Base-by-base conservation (phyloP, 192 early-diverging fungal genomes). In the Linnemannia elongata region DNA sequence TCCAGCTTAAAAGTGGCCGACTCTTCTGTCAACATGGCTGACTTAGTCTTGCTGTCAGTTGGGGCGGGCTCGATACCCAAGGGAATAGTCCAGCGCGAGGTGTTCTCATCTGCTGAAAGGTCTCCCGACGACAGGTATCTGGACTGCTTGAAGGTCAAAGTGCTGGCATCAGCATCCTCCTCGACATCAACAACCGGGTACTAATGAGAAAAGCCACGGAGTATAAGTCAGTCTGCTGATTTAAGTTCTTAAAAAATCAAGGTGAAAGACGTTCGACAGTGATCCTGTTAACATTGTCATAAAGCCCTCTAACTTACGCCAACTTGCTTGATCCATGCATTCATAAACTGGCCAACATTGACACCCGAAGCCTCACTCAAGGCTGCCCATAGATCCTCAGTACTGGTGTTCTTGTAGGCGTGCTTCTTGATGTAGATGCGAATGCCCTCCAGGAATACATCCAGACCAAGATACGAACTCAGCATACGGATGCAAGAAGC, bases 401-500 rank as follows among this genome's bases (percentile, higher is more conserved):
- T 98, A 63, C 92, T 94, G 17, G 97, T 95, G 89, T 98, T 98
- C 79, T 91, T 88, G 85, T 93, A 98, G 80, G 93, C 92, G 91
- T 97, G 96, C 83, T 93, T 93, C 75, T 96, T 92, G 60, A 99
- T 90, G 88, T 99, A 96, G 10, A 90, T 88, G 70, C 93, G 91
- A 18, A 96, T 90, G 72, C 95, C 95, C 63, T 92, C 87, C 76
- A 96, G 89, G 88, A 96, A 96, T 27, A 89, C 91, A 41, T 96
- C 91, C 17, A 91, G 89, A 15, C 94, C 94, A 0, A 96, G 81
- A 87, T 92, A 96, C 18, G 94, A 91, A 79, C 94, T 95, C 75
- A 99, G 89, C 97, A 98, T 98, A 66, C 97, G 94, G 73, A 99
- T 99, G 66, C 97, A 96, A 63, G 94, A 95, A 9, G 96, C 97